A percentile compares a stretch with the other conserved stretches of the same genome.
phyloP scores from a whole-genome alignment of 805 yeast genomes.

The Ogataea nitratoaversa region DNA sequence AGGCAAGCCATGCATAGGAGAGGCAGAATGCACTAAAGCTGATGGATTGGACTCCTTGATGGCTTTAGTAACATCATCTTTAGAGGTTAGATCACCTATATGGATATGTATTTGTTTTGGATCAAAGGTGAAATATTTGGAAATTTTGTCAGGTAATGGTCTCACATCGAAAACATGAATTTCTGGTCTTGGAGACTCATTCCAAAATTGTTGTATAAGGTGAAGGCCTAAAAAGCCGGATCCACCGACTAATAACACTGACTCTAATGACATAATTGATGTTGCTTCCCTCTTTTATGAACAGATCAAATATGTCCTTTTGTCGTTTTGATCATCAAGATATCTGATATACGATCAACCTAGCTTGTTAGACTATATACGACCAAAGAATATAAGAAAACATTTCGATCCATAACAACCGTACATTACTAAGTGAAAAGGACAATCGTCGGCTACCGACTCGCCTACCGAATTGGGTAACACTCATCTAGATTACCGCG shows the following conservation, averaged over 20 bases:
- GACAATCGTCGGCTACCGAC: too few relatives aligned
- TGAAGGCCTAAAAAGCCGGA: slow-evolving; percentile 93
- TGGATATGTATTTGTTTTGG: slow-evolving; percentile 53
- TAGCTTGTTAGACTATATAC: too few relatives aligned
- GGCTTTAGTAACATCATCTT: slow-evolving; percentile 61
- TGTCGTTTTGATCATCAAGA: too few relatives aligned
- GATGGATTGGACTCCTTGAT: slow-evolving; percentile 55
- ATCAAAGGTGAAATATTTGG: slow-evolving; percentile 73
- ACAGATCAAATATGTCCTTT: too few relatives aligned
- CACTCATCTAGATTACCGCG: too few relatives aligned
- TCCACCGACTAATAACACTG: slow-evolving; percentile 90
- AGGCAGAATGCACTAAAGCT: slow-evolving; percentile 91
- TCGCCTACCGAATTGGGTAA: too few relatives aligned
- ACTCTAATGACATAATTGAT: slow-evolving; percentile 30
- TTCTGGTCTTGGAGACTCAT: slow-evolving; percentile 57
- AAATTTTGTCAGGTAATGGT: slow-evolving; percentile 69
- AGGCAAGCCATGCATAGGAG: slow-evolving; percentile 90
- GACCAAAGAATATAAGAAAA: too few relatives aligned
- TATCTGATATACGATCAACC: too few relatives aligned
- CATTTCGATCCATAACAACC: too few relatives aligned
- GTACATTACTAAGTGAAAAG: too few relatives aligned
- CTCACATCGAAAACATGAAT: slow-evolving; percentile 90
- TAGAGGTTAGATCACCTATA: slow-evolving; percentile 81
- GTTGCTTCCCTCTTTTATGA: too few relatives aligned
- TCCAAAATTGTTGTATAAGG: slow-evolving; percentile 77